These are phyloP conservation scores for Schwanniomyces sp. DNA, from an alignment of 805 yeast genomes.

Conservation along the genomic window DNA sequence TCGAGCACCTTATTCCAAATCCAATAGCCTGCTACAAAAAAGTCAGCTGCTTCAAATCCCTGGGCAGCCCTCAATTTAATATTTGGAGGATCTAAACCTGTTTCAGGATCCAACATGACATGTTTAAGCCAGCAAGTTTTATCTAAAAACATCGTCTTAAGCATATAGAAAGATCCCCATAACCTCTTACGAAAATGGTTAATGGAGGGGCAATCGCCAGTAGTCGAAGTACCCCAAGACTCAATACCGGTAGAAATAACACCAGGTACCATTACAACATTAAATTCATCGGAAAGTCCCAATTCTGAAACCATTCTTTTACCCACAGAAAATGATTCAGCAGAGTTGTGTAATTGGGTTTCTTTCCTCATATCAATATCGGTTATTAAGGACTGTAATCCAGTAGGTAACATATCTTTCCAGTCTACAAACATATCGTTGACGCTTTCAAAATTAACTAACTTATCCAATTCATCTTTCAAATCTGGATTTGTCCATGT, in stretches of 20 bases:
- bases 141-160: constrained; percentile 86
- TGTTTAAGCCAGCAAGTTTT: constrained; percentile 94
- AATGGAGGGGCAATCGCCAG: constrained; percentile 75
- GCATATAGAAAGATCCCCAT: constrained; percentile 98
- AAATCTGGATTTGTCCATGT: constrained; percentile 39
- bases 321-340: constrained; percentile 90
- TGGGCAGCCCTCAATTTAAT: constrained; percentile 85
- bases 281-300: constrained; percentile 58
- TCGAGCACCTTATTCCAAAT: constrained; percentile 97
- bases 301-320: constrained; percentile 51
- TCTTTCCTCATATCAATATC: constrained; percentile 46
- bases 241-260: constrained; percentile 94
- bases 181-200: constrained; percentile 85
- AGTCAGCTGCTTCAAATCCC: constrained; percentile 96
- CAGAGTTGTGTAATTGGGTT: constrained; percentile 47
- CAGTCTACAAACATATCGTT: constrained; percentile 66
- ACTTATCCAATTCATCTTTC: constrained; percentile 48
- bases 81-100: constrained; percentile 90
- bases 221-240: constrained; percentile 84
- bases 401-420: constrained; percentile 70
- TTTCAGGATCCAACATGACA: constrained; percentile 81
- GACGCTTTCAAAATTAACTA: constrained; percentile 54
- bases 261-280: constrained; percentile 94
- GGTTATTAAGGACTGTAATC: constrained; percentile 57
- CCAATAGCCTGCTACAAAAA: constrained; percentile 97